Percentiles rank a stretch among this genome's conserved stretches.
phyloP scores from a whole-genome alignment of 306 rosid genomes.

The Calophaca sinica region DNA sequence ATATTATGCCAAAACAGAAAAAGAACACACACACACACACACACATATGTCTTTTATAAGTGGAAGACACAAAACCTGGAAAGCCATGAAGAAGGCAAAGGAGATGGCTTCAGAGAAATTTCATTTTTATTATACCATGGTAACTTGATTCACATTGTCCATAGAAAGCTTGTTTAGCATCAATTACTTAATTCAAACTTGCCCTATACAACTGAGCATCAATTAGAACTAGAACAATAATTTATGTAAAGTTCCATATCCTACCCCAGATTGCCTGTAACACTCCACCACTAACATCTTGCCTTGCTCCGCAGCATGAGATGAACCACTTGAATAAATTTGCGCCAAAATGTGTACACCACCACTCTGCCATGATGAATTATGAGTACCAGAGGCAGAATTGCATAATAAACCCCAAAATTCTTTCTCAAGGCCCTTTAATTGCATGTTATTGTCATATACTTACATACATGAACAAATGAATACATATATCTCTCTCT shows the following conservation, averaged over 20 bases:
- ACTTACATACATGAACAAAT: conserved; percentile 61
- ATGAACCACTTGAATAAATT: conserved; percentile 38
- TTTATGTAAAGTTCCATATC: conserved; percentile 41
- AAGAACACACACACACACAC: neutral
- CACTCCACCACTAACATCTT: neutral
- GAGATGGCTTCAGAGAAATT: conserved; percentile 38
- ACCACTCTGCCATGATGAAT: too few species aligned
- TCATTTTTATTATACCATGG: conserved; percentile 41
- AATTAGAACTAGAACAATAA: conserved; percentile 33
- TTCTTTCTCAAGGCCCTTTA: conserved; percentile 36
- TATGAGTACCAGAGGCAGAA: conserved; percentile 40
- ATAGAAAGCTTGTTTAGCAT: conserved; percentile 37
- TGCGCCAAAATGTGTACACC: neutral
- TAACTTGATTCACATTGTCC: conserved; percentile 30
- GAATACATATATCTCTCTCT: conserved; percentile 46
- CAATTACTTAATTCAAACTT: conserved; percentile 41
- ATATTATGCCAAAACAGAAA: conserved; percentile 6
- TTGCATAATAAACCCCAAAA: conserved; percentile 31
- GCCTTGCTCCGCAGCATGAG: conserved; percentile 38
- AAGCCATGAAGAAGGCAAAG: conserved; percentile 24
- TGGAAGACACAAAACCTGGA: conserved; percentile 35
- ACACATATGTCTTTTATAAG: neutral
- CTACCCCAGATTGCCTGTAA: conserved; percentile 4
- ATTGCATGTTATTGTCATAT: conserved; percentile 49
- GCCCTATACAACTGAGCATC: conserved; percentile 29